Conservation (phyloP, 495 filamentous ascomycete genomes). For the Xylaria scruposa region DNA sequence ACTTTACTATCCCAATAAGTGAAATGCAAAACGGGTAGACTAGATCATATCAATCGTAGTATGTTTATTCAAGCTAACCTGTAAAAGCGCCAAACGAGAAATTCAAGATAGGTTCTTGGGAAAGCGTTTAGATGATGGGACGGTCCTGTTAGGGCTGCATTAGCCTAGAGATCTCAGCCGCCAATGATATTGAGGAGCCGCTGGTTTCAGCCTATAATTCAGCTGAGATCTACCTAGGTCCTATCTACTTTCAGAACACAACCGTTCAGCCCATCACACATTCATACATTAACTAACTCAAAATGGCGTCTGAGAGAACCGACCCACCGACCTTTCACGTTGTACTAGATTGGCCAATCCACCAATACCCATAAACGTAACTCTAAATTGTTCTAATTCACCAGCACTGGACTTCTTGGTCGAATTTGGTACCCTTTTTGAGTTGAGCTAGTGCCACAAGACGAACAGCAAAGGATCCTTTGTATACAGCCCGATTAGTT, state of each 20-base stretch:
- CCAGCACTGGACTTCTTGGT: not conserved
- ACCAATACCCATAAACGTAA: not conserved
- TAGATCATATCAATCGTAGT: not conserved
- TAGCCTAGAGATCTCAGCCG: not conserved
- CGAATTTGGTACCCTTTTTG: not conserved
- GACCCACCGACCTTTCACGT: not conserved
- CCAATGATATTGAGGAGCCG: not conserved
- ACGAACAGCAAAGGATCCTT: no score
- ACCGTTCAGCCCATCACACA: slow-evolving; percentile 4
- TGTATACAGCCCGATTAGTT: no score
- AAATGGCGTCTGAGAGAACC: not conserved
- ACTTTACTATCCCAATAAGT: not conserved
- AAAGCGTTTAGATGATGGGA: not conserved
- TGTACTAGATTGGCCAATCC: not conserved
- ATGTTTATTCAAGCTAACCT: not conserved
- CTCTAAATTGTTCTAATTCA: not conserved
- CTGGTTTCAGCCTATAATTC: not conserved
- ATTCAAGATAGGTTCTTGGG: not conserved
- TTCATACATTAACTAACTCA: not conserved
- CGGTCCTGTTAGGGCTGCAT: slow-evolving; percentile 13
- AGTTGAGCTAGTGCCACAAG: not conserved
- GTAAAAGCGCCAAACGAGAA: not conserved
- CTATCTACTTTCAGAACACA: slow-evolving; percentile 1
- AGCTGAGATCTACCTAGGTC: slow-evolving; percentile 6
- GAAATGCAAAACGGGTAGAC: not conserved